A percentile compares a stretch with the other conserved stretches of the same genome.
Conservation (phyloP, 225 moss, liverwort and hornwort species). For the Asterella californica region DNA sequence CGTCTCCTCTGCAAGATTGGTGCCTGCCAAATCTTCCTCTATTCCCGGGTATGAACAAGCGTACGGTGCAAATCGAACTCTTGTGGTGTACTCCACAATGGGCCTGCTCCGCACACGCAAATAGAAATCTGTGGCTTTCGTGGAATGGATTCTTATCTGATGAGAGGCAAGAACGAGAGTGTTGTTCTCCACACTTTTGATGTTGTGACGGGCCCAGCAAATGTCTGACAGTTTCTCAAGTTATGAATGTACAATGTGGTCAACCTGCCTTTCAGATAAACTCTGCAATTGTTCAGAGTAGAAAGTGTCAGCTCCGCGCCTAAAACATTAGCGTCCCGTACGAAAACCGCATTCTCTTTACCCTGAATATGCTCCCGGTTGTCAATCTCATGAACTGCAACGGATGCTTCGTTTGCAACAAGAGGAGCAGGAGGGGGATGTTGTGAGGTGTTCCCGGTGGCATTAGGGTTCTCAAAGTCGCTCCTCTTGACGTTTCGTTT, state of each 20-base stretch:
- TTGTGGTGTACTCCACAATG: slow-evolving; percentile 80
- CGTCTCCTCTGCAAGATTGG: slow-evolving; percentile 82
- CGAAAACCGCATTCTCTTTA: slow-evolving; percentile 51
- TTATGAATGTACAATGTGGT: slow-evolving; percentile 65
- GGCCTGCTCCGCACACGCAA: slow-evolving; percentile 83
- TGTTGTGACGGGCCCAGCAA: slow-evolving; percentile 75
- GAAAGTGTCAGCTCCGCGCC: slow-evolving; percentile 78
- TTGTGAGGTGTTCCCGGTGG: not conserved
- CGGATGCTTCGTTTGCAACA: not conserved
- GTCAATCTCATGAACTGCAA: slow-evolving; percentile 23
- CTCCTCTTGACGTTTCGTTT: not conserved
- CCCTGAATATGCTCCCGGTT: slow-evolving; percentile 44
- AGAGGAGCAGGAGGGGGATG: not conserved
- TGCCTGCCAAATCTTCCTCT: slow-evolving; percentile 56
- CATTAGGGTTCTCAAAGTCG: not conserved
- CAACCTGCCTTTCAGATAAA: slow-evolving; percentile 71
- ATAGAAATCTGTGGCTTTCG: slow-evolving; percentile 81
- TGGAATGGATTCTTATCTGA: slow-evolving; percentile 94
- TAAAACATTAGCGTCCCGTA: slow-evolving; percentile 55
- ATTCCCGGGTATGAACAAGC: slow-evolving; percentile 64
- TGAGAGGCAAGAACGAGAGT: slow-evolving; percentile 77
- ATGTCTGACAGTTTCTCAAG: slow-evolving; percentile 69
- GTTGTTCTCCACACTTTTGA: slow-evolving; percentile 73
- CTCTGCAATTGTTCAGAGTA: slow-evolving; percentile 71
- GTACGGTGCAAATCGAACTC: slow-evolving; percentile 80